Conservation (phyloP, 2,329 filamentous ascomycete species). For the Dothideomycetes sp. region DNA sequence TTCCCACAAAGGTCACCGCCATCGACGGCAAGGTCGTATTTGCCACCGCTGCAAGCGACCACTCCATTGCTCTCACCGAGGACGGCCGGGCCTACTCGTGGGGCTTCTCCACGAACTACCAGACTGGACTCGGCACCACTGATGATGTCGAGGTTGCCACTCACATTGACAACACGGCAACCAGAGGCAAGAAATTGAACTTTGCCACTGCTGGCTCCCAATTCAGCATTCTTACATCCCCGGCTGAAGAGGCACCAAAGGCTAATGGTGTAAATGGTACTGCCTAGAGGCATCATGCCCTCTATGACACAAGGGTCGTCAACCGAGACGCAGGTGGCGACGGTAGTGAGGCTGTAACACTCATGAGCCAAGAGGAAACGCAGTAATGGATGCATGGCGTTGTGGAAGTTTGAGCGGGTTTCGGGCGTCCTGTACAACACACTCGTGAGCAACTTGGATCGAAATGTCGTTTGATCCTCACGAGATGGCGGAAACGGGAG, state of each 20-base stretch:
- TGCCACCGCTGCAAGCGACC: constrained; percentile 51
- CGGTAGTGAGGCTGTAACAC: background rate
- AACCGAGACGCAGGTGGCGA: background rate
- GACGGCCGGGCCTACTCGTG: constrained; percentile 64
- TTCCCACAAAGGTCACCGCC: constrained; percentile 48
- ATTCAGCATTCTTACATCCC: constrained; percentile 46
- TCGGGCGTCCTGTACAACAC: too few species aligned
- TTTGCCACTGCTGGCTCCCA: constrained; percentile 84
- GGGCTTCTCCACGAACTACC: constrained; percentile 73
- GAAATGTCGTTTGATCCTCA: too few species aligned
- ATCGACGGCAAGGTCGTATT: constrained; percentile 34
- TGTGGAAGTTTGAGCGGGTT: too few species aligned
- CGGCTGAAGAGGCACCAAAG: constrained; percentile 7
- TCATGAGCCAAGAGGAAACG: constrained; percentile 1
- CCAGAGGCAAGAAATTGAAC: constrained; percentile 61
- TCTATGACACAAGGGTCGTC: background rate
- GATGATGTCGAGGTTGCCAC: constrained; percentile 72
- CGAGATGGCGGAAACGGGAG: too few species aligned
- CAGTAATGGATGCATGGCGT: too few species aligned
- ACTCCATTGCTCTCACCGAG: constrained; percentile 58
- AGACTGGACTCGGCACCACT: constrained; percentile 66
- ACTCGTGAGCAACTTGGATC: too few species aligned
- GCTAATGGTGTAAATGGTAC: constrained; percentile 9
- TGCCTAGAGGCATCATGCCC: background rate
- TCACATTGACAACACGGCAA: constrained; percentile 72